Percentiles rank a stretch among this genome's conserved stretches.
Evolutionary conservation across 352 stramenopile species (phyloP).

Genomic region (Phytophthora rubi): DNA sequence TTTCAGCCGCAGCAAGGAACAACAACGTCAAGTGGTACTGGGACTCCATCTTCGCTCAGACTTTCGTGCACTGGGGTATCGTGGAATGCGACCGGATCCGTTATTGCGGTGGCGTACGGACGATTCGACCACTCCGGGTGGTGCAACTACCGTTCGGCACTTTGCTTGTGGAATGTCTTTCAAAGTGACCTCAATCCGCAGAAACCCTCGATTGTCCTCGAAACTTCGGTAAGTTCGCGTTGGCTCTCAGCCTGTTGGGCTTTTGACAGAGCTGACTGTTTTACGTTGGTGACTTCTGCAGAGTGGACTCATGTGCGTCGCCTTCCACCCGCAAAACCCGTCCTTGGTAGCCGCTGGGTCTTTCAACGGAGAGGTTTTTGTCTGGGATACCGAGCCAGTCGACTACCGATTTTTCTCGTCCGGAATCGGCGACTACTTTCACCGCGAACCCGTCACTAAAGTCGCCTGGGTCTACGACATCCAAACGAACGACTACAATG

Average conservation of each 20-base stretch:
- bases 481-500: slow-evolving; percentile 76
- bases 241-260: neutral
- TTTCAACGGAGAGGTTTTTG: slow-evolving; percentile 88
- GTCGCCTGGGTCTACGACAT: slow-evolving; percentile 85
- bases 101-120: slow-evolving; percentile 85
- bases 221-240: slow-evolving; percentile 60
- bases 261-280: neutral
- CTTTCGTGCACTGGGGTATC: slow-evolving; percentile 87
- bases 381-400: slow-evolving; percentile 78
- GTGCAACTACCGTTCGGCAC: slow-evolving; percentile 87
- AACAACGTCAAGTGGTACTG: slow-evolving; percentile 3
- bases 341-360: slow-evolving; percentile 83
- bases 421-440: slow-evolving; percentile 90
- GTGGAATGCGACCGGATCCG: slow-evolving; percentile 87
- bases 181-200: slow-evolving; percentile 70
- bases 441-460: slow-evolving; percentile 86
- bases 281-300: slow-evolving; percentile 13
- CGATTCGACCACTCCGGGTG: slow-evolving; percentile 87
- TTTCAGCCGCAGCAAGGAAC: slow-evolving; percentile 54
- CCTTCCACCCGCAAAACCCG: slow-evolving; percentile 84
- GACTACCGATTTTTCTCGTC: slow-evolving; percentile 76
- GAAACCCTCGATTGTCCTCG: slow-evolving; percentile 76
- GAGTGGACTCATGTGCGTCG: slow-evolving; percentile 89
- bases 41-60: slow-evolving; percentile 41
- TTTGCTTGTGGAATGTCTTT: slow-evolving; percentile 90